These are phyloP conservation scores for Prinsepia uniflora DNA, from an alignment of 306 rosid genomes.

Conservation along the genomic window DNA sequence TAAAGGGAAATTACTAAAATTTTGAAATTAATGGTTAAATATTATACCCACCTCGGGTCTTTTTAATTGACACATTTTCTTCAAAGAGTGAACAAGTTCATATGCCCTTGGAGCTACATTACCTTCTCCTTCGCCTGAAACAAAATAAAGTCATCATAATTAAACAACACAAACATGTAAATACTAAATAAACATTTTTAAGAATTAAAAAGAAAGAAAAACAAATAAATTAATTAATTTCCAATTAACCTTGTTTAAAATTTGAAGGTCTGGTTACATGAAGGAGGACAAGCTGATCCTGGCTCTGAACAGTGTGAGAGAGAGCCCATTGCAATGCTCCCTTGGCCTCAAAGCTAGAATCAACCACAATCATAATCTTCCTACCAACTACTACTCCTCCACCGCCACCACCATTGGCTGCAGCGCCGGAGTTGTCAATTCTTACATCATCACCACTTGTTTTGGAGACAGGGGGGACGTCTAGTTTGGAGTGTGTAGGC, in stretches of 20 bases:
- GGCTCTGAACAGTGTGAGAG: constrained; percentile 75
- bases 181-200: background rate
- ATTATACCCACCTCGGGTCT: constrained; percentile 65
- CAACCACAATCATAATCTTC: constrained; percentile 88
- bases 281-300: constrained; percentile 68
- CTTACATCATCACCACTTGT: constrained; percentile 26
- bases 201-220: background rate
- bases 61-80: constrained; percentile 57
- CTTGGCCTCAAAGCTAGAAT: constrained; percentile 83
- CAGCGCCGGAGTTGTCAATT: constrained; percentile 19
- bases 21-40: background rate
- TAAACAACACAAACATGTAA: background rate
- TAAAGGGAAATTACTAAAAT: background rate
- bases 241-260: constrained; percentile 53
- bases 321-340: constrained; percentile 90
- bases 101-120: constrained; percentile 57
- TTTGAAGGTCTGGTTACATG: constrained; percentile 62
- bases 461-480: constrained; percentile 19
- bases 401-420: constrained; percentile 26
- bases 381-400: constrained; percentile 33
- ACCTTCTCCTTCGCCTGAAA: constrained; percentile 44
- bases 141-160: background rate
- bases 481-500: constrained; percentile 46
- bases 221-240: background rate
- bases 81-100: constrained; percentile 61